Evolutionary conservation across 176 grass and related monocot genomes (phyloP).

Genomic region (Areca catechu): DNA sequence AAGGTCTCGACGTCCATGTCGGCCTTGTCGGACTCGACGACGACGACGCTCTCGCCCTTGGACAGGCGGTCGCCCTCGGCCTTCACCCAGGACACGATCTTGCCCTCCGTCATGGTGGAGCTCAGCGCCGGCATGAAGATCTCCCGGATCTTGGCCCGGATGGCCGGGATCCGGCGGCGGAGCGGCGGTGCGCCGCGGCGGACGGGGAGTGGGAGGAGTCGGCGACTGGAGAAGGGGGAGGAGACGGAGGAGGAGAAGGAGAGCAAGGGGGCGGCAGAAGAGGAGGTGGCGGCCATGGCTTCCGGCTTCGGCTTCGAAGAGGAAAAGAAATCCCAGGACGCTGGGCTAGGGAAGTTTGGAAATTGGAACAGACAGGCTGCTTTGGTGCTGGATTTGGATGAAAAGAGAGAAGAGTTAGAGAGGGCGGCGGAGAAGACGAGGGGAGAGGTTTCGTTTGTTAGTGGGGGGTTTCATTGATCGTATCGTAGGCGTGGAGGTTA

Average conservation of each 20-base stretch:
- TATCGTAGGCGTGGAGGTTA: no score
- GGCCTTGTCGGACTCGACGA: conserved; percentile 90
- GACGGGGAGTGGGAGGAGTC: neutral
- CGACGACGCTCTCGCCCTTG: conserved; percentile 85
- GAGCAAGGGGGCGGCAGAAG: neutral
- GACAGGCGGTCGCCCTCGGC: conserved; percentile 76
- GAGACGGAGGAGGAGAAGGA: conserved; percentile 13
- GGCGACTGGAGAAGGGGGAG: conserved; percentile 2
- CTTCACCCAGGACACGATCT: conserved; percentile 75
- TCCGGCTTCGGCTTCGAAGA: no score
- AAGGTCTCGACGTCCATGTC: conserved; percentile 99
- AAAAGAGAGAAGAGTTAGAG: no score
- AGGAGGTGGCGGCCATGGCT: neutral
- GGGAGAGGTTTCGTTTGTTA: no score
- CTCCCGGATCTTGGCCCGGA: conserved; percentile 79
- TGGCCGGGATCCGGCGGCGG: conserved; percentile 16
- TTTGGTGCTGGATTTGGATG: no score
- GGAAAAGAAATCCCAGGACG: no score
- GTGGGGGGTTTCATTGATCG: no score
- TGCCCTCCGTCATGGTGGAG: conserved; percentile 80
- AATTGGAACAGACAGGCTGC: no score
- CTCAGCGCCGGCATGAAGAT: conserved; percentile 94
- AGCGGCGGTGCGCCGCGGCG: neutral
- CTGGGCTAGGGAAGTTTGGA: no score
- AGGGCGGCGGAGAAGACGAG: no score